These are phyloP conservation scores for Diaporthe caulivora DNA, from an alignment of 2,329 filamentous ascomycete species.

Conservation along the genomic window DNA sequence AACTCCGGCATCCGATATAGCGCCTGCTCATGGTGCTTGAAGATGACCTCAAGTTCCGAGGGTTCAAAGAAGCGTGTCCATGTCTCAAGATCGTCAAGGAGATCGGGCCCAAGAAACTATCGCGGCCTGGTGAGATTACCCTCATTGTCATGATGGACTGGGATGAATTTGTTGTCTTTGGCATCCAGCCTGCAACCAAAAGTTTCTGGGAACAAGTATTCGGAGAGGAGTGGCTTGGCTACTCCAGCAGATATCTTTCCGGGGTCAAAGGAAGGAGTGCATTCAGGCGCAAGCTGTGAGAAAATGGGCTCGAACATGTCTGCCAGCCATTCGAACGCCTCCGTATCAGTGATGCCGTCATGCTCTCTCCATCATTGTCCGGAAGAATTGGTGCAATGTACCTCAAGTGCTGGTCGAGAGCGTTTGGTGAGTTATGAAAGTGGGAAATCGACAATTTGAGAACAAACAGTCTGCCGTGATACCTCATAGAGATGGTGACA, in stretches of 20 bases:
- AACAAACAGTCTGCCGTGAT: neutral
- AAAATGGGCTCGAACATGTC: neutral
- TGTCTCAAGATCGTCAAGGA: neutral
- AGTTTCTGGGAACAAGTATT: neutral
- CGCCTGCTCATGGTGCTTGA: neutral
- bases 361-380: neutral
- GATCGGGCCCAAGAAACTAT: neutral
- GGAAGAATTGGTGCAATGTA: neutral
- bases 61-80: neutral
- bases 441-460: neutral
- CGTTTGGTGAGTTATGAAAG: conserved; percentile 8
- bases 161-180: neutral
- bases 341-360: neutral
- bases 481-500: conserved; percentile 4
- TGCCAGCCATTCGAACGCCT: neutral
- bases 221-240: neutral
- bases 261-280: neutral
- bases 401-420: neutral
- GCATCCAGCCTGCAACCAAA: neutral
- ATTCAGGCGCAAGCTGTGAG: neutral
- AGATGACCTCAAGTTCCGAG: neutral
- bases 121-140: neutral
- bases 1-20: neutral
- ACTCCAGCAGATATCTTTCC: neutral
- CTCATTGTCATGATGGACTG: neutral